Evolutionary conservation across 1,139 yeast genomes (phyloP).

Genomic region (Pichia norvegensis): DNA sequence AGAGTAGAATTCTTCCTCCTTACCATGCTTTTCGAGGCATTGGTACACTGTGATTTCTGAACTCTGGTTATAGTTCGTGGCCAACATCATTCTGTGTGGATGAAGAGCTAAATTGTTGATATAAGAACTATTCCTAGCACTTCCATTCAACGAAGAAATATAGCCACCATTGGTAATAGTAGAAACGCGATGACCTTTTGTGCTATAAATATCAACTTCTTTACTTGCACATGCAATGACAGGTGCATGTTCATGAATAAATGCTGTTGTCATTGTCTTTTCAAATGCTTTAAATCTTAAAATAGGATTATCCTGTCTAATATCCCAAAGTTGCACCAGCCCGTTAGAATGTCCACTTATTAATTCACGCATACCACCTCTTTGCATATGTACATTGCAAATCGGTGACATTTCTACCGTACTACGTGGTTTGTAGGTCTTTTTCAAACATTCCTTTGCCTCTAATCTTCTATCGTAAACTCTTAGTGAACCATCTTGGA

Average conservation of each 20-base stretch:
- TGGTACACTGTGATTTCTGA: slow-evolving; percentile 62
- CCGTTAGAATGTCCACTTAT: slow-evolving; percentile 84
- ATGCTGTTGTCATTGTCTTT: slow-evolving; percentile 62
- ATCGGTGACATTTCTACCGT: slow-evolving; percentile 45
- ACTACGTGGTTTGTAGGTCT: slow-evolving; percentile 53
- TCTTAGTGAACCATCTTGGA: slow-evolving; percentile 84
- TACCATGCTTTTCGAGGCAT: slow-evolving; percentile 32
- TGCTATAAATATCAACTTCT: slow-evolving; percentile 78
- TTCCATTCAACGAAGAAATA: slow-evolving; percentile 33
- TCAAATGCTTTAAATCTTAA: slow-evolving; percentile 54
- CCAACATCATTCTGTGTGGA: slow-evolving; percentile 92
- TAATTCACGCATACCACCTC: slow-evolving; percentile 91
- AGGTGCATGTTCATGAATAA: slow-evolving; percentile 95
- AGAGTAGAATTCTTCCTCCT: slow-evolving; percentile 13
- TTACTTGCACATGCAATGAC: slow-evolving; percentile 81
- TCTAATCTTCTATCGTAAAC: slow-evolving; percentile 87
- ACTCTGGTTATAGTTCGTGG: slow-evolving; percentile 78
- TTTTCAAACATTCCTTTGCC: slow-evolving; percentile 79
- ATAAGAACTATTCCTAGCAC: slow-evolving; percentile 41
- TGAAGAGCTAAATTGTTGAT: slow-evolving; percentile 70
- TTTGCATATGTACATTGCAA: slow-evolving; percentile 83
- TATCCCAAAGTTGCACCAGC: slow-evolving; percentile 82
- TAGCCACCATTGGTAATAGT: slow-evolving; percentile 40
- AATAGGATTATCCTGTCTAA: slow-evolving; percentile 67
- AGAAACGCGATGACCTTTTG: slow-evolving; percentile 67